A percentile compares a stretch with the other conserved stretches of the same genome.
These are phyloP conservation scores for Artemisia annua DNA, from an alignment of 129 eudicot species.

Conservation along the genomic window DNA sequence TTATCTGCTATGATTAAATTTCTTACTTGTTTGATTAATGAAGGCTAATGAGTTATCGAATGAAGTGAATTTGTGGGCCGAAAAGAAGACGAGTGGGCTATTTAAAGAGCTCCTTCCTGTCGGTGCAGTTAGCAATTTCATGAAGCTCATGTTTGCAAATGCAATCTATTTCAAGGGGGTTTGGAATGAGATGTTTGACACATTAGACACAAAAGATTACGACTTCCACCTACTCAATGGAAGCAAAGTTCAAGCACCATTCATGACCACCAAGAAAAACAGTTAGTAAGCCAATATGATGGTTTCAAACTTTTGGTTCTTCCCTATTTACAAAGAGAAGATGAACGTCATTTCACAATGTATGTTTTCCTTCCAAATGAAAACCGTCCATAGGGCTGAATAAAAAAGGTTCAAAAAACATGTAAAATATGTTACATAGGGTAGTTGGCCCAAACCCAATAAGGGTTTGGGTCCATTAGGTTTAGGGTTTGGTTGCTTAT, in stretches of 20 bases:
- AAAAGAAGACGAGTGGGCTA: too few relatives aligned
- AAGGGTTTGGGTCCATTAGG: too few relatives aligned
- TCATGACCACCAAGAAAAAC: too few relatives aligned
- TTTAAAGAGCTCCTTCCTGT: slow-evolving; percentile 66
- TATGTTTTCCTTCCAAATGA: too few relatives aligned
- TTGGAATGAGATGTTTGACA: slow-evolving; percentile 69
- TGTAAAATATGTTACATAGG: too few relatives aligned
- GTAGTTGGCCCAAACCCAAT: too few relatives aligned
- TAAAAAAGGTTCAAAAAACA: too few relatives aligned
- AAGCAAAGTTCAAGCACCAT: slow-evolving; percentile 27
- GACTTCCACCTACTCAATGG: slow-evolving; percentile 68
- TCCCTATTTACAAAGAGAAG: slow-evolving; percentile 68
- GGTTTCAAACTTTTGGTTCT: slow-evolving; percentile 70
- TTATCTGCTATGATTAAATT: slow-evolving; percentile 2
- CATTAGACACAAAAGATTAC: slow-evolving; percentile 45
- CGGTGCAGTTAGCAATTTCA: slow-evolving; percentile 42
- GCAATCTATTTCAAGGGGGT: slow-evolving; percentile 82
- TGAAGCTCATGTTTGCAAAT: slow-evolving; percentile 76
- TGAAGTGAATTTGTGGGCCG: too few relatives aligned
- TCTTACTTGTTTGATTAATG: slow-evolving; percentile 7
- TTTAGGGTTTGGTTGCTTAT: too few relatives aligned
- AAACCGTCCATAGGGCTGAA: too few relatives aligned
- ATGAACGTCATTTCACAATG: slow-evolving; percentile 31
- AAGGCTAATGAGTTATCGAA: too few relatives aligned
- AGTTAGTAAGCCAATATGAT: slow-evolving; percentile 36